Evolutionary conservation across 2,329 filamentous ascomycete genomes (phyloP).

Genomic region (Bimuria novae-zelandiae): DNA sequence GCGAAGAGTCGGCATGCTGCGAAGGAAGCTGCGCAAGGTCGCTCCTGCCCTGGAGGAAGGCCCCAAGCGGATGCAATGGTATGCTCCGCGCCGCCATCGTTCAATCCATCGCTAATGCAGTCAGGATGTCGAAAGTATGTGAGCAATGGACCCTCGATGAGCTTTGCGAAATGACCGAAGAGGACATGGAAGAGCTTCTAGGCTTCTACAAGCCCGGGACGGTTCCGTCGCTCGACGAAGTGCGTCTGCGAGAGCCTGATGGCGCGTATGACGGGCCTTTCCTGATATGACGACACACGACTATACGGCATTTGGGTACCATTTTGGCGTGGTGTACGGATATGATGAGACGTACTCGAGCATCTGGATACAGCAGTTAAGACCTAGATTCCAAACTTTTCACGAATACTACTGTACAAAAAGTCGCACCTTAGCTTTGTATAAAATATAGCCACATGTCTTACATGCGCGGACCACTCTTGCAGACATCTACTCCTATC

Average conservation of each 20-base stretch:
- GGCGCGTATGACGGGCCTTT: slow-evolving; percentile 55
- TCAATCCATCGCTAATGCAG: no score
- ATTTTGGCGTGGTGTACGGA: neutral
- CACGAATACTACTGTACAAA: neutral
- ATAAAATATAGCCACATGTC: neutral
- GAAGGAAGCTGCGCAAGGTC: slow-evolving; percentile 76
- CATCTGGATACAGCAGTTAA: slow-evolving; percentile 4
- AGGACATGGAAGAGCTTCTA: slow-evolving; percentile 81
- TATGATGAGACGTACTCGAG: slow-evolving; percentile 4
- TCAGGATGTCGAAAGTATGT: slow-evolving; percentile 90
- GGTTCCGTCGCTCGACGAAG: slow-evolving; percentile 50
- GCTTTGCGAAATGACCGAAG: slow-evolving; percentile 78
- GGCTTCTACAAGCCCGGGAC: slow-evolving; percentile 66
- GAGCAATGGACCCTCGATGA: slow-evolving; percentile 85
- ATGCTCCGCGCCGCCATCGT: no score
- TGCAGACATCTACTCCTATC: neutral
- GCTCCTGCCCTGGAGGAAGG: slow-evolving; percentile 75
- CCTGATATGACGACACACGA: slow-evolving; percentile 31
- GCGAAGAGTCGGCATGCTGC: slow-evolving; percentile 77
- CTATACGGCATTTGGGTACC: slow-evolving; percentile 4
- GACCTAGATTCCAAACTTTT: neutral
- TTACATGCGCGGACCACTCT: neutral
- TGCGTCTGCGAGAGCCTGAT: slow-evolving; percentile 47
- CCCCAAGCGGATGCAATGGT: slow-evolving; percentile 90
- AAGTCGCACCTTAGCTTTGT: neutral